phyloP scores from a whole-genome alignment of 306 rosid genomes.

The Lagenaria siceraria region DNA sequence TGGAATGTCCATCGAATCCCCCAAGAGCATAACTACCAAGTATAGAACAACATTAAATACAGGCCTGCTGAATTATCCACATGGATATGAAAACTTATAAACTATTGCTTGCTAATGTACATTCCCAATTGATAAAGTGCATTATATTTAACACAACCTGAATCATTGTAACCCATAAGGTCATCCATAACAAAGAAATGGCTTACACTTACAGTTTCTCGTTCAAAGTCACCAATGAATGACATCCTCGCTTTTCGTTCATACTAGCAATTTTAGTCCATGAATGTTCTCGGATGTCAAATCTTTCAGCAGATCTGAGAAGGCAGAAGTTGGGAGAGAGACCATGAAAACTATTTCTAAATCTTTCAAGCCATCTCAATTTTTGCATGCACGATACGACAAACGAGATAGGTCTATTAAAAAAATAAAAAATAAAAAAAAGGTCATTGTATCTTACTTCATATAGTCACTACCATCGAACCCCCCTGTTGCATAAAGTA shows the following conservation, averaged over 20 bases:
- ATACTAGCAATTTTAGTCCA: slow-evolving; percentile 48
- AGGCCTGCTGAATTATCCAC: background rate
- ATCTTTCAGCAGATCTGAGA: slow-evolving; percentile 65
- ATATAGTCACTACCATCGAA: slow-evolving; percentile 40
- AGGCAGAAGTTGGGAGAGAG: slow-evolving; percentile 5
- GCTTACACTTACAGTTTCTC: slow-evolving; percentile 64
- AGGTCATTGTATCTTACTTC: slow-evolving; percentile 32
- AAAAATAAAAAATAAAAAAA: background rate
- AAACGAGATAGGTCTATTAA: background rate
- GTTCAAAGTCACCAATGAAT: slow-evolving; percentile 45
- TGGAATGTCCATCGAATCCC: slow-evolving; percentile 44
- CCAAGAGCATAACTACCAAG: slow-evolving; percentile 46
- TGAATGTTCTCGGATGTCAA: slow-evolving; percentile 74
- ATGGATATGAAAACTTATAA: background rate
- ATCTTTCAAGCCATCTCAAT: background rate
- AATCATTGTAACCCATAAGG: background rate
- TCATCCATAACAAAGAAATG: background rate
- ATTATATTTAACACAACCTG: background rate
- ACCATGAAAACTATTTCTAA: background rate
- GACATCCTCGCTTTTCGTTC: slow-evolving; percentile 32
- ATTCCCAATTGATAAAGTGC: background rate
- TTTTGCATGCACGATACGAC: background rate
- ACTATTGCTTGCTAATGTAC: background rate
- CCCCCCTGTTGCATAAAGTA: slow-evolving; percentile 43
- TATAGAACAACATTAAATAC: background rate